Evolutionary conservation across 441 rosid species (phyloP), one percentile per base, ranked within the genome.

Genomic region (Adansonia madagascariensis): DNA sequence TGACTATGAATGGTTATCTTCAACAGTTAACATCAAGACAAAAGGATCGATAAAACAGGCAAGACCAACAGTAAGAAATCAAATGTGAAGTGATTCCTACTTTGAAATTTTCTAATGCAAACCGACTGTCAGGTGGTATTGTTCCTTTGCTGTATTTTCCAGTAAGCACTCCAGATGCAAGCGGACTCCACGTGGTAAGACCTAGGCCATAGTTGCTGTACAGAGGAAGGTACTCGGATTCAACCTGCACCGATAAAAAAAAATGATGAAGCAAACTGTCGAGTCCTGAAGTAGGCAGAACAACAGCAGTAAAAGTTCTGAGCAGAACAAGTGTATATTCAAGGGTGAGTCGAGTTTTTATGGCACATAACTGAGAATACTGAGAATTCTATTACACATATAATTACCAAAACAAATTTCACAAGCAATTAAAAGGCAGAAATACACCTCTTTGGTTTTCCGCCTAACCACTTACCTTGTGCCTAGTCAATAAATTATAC

Each of bases 181-280:
- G 97, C 57, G 99, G 99, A 75, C 99, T 95, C 99, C 99, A 95
- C 3, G 98, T 95, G 18, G 99, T 91, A 47, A 95, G 95, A 79
- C 99, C 98, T 46, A 95, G 70, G 80, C 98, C 98, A 86, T 94
- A 87, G 78, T 91, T 95, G 77, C 75, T 85, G 85, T 92, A 95
- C 31, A 95, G 84, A 53, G 99, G 97, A 18, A 92, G 85, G 84
- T 82, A 95, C 88, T 95, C 99, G 14, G 97, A 82, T 87, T 95
- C 99, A 67, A 94, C 97, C 98, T 94, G 77, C 77, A 85, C 17
- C 46, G 41, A 74, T 71, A 78, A 78, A 49, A 74, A 59, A 15
- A 67, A 35, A 31, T 4, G 1, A 44, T 24, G 47, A 74, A 53
- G 69, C 20, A 9, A 1, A 35, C 59, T 7, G 8, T 15, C 9